Evolutionary conservation across 2,329 filamentous ascomycete genomes (phyloP).

Genomic region (Calonectria pseudoreteaudii): DNA sequence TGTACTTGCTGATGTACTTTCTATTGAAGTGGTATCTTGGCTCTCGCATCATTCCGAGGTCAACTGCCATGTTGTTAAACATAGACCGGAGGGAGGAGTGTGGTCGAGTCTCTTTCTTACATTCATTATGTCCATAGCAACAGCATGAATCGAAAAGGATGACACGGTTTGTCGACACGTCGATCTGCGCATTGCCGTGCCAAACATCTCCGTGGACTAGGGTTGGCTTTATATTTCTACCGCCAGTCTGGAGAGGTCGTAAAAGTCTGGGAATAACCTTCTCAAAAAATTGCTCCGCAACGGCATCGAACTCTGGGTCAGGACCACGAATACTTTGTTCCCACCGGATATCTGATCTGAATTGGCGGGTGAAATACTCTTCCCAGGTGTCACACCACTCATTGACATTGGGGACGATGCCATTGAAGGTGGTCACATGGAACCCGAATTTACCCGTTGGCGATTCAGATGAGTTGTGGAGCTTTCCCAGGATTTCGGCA

Average conservation of each 20-base stretch:
- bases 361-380: constrained; percentile 44
- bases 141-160: constrained; percentile 49
- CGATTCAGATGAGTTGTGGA: constrained; percentile 45
- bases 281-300: constrained; percentile 32
- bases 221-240: constrained; percentile 45
- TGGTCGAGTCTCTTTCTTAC: not conserved
- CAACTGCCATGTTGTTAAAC: not conserved
- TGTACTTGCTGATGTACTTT: not conserved
- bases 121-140: constrained; percentile 49
- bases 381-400: constrained; percentile 43
- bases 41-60: not conserved
- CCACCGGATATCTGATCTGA: constrained; percentile 14
- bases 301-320: constrained; percentile 33
- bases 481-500: not conserved
- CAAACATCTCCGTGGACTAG: constrained; percentile 50
- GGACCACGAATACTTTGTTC: constrained; percentile 25
- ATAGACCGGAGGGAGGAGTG: not conserved
- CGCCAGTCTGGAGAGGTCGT: constrained; percentile 43
- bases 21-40: not conserved
- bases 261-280: constrained; percentile 47
- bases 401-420: constrained; percentile 37
- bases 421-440: constrained; percentile 44
- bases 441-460: constrained; percentile 52
- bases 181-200: constrained; percentile 47
- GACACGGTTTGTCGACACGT: constrained; percentile 41